These are phyloP conservation scores for Boletellus dicymbophilus DNA, from an alignment of 1,284 basidiomycete genomes.

Conservation along the genomic window DNA sequence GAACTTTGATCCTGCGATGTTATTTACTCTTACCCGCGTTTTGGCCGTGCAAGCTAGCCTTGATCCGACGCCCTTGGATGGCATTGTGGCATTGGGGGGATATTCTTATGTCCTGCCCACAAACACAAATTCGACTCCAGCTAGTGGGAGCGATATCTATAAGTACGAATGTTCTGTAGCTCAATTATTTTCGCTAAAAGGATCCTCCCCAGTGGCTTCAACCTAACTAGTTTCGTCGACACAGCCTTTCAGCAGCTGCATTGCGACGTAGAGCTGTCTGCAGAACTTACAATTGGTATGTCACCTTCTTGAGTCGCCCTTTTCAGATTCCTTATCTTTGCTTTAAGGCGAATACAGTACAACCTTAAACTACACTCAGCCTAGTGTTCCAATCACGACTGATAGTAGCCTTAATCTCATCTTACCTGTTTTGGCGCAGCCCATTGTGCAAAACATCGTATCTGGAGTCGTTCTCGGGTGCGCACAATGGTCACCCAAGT, in stretches of 20 bases:
- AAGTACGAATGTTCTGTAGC: constrained; percentile 40
- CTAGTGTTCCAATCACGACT: constrained; percentile 56
- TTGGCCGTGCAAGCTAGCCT: constrained; percentile 68
- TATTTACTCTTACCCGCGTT: constrained; percentile 72
- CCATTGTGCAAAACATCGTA: constrained; percentile 82
- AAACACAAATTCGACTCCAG: constrained; percentile 36
- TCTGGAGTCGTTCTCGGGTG: constrained; percentile 59
- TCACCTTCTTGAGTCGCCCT: neutral
- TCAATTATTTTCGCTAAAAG: constrained; percentile 12
- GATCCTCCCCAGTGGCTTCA: constrained; percentile 53
- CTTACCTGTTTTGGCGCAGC: constrained; percentile 71
- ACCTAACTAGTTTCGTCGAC: constrained; percentile 67
- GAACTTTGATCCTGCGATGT: constrained; percentile 71
- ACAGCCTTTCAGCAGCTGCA: constrained; percentile 66
- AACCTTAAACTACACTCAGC: constrained; percentile 63
- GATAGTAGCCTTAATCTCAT: constrained; percentile 66
- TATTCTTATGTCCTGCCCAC: constrained; percentile 57
- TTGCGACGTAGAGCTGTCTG: constrained; percentile 61
- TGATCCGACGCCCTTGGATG: constrained; percentile 64
- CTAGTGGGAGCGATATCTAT: constrained; percentile 50
- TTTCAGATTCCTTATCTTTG: neutral
- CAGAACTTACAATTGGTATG: constrained; percentile 60
- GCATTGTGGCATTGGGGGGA: constrained; percentile 70
- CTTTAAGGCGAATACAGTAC: constrained; percentile 63
- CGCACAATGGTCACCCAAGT: constrained; percentile 9